Percentiles rank a stretch among this genome's conserved stretches.
Evolutionary conservation across 305 asterid genomes (phyloP).

Genomic region (Rubia tinctorum): DNA sequence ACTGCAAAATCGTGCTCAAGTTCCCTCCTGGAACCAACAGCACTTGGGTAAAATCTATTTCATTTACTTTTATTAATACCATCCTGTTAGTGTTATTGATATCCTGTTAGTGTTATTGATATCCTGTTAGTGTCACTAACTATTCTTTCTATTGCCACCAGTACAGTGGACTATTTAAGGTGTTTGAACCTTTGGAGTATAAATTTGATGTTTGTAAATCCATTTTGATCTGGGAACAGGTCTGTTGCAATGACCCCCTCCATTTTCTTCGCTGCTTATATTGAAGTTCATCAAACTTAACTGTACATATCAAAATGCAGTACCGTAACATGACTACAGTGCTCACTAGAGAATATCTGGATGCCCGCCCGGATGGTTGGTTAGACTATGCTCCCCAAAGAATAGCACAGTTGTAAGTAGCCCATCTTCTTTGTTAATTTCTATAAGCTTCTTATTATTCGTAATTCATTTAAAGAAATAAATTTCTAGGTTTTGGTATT

Average conservation of each 20-base stretch:
- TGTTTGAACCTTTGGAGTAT: slow-evolving; percentile 90
- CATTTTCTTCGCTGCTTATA: slow-evolving; percentile 4
- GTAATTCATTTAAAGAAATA: background rate
- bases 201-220: slow-evolving; percentile 89
- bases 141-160: slow-evolving; percentile 28
- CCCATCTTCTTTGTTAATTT: slow-evolving; percentile 15
- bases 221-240: slow-evolving; percentile 96
- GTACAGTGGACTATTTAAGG: slow-evolving; percentile 84
- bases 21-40: slow-evolving; percentile 93
- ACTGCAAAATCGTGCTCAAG: slow-evolving; percentile 85
- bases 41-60: slow-evolving; percentile 55
- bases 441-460: slow-evolving; percentile 3
- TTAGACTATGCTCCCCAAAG: slow-evolving; percentile 87
- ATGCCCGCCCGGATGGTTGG: slow-evolving; percentile 97
- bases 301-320: slow-evolving; percentile 62
- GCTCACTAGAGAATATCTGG: slow-evolving; percentile 92
- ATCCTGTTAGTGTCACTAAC: background rate
- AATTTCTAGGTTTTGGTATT: background rate
- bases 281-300: slow-evolving; percentile 24
- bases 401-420: slow-evolving; percentile 83
- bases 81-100: background rate
- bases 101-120: background rate
- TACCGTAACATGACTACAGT: slow-evolving; percentile 99
- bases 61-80: slow-evolving; percentile 5
- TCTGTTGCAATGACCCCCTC: slow-evolving; percentile 16